Evolutionary conservation across 257 asterid species (phyloP), one percentile per base, ranked within the genome.

Genomic region (Euphrasia confusa): DNA sequence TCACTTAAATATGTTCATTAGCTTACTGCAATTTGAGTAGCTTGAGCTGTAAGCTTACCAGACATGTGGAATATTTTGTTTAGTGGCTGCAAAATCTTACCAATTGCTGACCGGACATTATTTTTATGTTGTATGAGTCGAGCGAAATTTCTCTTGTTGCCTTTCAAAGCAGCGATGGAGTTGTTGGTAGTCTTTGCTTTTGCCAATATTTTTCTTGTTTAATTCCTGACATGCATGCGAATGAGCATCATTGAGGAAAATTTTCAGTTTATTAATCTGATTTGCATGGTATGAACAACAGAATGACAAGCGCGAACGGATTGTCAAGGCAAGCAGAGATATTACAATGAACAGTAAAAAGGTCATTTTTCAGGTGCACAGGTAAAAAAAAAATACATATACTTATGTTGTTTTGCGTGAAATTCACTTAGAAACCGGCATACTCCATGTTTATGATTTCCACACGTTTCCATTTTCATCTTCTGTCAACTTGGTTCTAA

Each of bases 271-370:
- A 15, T 13, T 7, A 4, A 10, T 52, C 30, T 9, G 28, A 52
- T 52, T 15, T 3, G 57, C 30, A 7, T 54, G 60, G 27, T 54
- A 24, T 54, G 60, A 1, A 11, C 21, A 58, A 67, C 79, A 92
- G 99, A 89, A 92, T 68, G 99, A 92, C 7, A 92, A 86, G 72
- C 77, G 97, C 39, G 97, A 92, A 78, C 76, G 96, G 68, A 84
- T 92, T 62, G 97, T 92, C 68, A 92, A 89, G 75, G 99, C 96
- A 47, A 92, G 99, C 71, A 85, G 99, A 10, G 99, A 92, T 67
- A 65, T 89, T 64, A 92, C 99, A 15, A 89, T 83, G 86, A 89
- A 83, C 61, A 92, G 97, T 79, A 92, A 92, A 75, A 89, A 92
- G 75, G 99, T 85, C 72, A 89, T 89, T 68, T 92, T 89, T 72